Evolutionary conservation across 495 filamentous ascomycete genomes (phyloP), one percentile per base, ranked within the genome.

Genomic region (Evansstolkia leycettana): DNA sequence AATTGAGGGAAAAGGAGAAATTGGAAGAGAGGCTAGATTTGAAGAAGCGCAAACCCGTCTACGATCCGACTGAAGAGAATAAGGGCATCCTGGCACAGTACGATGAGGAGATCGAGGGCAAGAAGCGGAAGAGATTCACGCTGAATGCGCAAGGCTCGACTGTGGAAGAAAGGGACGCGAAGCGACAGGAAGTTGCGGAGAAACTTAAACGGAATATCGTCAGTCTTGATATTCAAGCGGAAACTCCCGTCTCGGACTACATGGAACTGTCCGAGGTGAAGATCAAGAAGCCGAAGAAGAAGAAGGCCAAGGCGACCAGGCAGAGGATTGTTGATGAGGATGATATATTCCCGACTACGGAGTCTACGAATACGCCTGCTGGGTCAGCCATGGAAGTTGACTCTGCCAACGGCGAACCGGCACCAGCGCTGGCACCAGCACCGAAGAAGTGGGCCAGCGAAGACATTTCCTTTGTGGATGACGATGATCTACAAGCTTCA

Each of bases 21-120:
- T 58, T 88, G 17, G 64, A 70, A 12, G 82, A 94, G 55, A 78
- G 69, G 47, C 60, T 93, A 11, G 77, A 89, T 35, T 57, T 88
- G 31, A 94, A 95, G 68, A 94, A 90, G 73, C 84, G 84, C 58
- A 86, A 83, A 58, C 82, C 83, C 0, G 75, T 77, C 2, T 98
- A 98, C 47, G 82, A 96, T 46, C 87, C 88, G 2, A 65, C 75
- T 11, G 76, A 76, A 37, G 71, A 69, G 35, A 80, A 75, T 33
- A 64, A 76, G 37, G 69, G 65, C 32, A 70, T 98, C 17, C 62
- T 98, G 30, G 69, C 76, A 15, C 85, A 98, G 38, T 98, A 98
- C 51, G 90, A 96, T 45, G 89, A 94, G 49, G 88, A 92, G 48
- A 93, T 94, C 31, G 74, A 84, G 27, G 87, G 86, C 36, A 94